Evolutionary conservation across 2,329 filamentous ascomycete genomes (phyloP), one percentile per base, ranked within the genome.

Genomic region (Myriangium duriaei): DNA sequence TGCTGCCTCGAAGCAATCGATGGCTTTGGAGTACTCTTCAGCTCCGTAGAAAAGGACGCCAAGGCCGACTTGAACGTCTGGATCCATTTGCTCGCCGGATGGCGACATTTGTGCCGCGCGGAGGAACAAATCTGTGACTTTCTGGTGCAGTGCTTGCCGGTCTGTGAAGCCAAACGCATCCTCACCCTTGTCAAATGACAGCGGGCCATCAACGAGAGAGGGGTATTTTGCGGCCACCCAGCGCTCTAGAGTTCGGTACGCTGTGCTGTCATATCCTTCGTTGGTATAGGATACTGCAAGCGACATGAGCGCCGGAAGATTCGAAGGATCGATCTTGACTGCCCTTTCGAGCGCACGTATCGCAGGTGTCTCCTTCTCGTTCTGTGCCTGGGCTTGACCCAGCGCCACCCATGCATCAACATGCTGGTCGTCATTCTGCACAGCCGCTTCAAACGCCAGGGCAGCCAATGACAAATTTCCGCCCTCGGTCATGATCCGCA

Each of bases 171-270:
- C 87, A 51, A 95, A 72, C 41, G 95, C 85, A 30, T 57, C 53
- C 24, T 55, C 53, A n/a, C 76, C 72, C 11, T 79, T 74, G 0
- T 79, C 74, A 13, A 82, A 81, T 11, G 92, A 64, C 24, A 84
- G 71, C 11, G 80, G 81, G 34, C 74, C 72, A 10, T 78, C 79
- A 34, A 82, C 64, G 45, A 98, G 76, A 24, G 76, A 68, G 5
- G 91, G 87, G 61, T 98, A 98, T 61, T 93, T 93, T 52, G 83
- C 76, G n/a, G 85, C 84, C 18, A 98, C 72, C 91, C 91, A 98
- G 47, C 88, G 82, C 64, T 98, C 91, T 11, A 98, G 72, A 7
- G 88, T 96, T 39, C 88, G 78, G 67, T 96, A 98, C 33, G 91
- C 88, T 13, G 87, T 93, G 54, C 82, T 88, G 61, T 98, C 91